Base-by-base conservation (phyloP, 2,329 filamentous ascomycete species). In the Fusarium brachygibbosum region DNA sequence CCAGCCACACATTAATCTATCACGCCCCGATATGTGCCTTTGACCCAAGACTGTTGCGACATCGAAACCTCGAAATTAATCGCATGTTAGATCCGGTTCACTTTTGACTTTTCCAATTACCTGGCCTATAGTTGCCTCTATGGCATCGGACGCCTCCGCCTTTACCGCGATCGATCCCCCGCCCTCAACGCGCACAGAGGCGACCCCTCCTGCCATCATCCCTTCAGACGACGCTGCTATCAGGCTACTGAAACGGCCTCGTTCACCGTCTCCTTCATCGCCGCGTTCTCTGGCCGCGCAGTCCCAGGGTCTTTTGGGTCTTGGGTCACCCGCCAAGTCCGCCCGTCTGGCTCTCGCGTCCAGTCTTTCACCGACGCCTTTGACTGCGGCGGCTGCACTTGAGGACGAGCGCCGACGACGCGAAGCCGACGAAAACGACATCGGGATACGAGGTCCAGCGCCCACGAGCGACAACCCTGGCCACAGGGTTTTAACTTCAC, bases 101-200 rank as follows among this genome's bases (percentile, higher is more conserved):
- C 32, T 35, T 68, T 55, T 60, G 42, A 59, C 29, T 49, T 49
- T 44, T 44, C 54, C 69, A 75, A 75, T 72, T 65, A 46, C 55
- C 61, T 57, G 49, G 44, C 29, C 48, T 58, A 49, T 45, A 74
- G 62, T 64, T 72, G 73, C 73, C 71, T 74, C 73, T 81, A 88
- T 88, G 86, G 84, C 85, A 78, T 84, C 85, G 70, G 84, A 85
- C 76, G 82, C 83, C 74, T 83, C 81, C 76, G 79, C 82, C 73
- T 81, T 86, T 77, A 83, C 84, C 78, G 84, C 84, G 78, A 84
- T 84, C 72, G 84, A 86, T 79, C 79, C 82, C 77, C 80, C 84
- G 76, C 80, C 81, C 66, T 74, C 78, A 58, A 71, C 74, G 71
- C 76, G 74, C 69, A 71, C 78, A 60, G 77, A 80, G 45, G 69